Evolutionary conservation across 73 alveolate species (phyloP).

Genomic region (Tetrahymena thermophila): DNA sequence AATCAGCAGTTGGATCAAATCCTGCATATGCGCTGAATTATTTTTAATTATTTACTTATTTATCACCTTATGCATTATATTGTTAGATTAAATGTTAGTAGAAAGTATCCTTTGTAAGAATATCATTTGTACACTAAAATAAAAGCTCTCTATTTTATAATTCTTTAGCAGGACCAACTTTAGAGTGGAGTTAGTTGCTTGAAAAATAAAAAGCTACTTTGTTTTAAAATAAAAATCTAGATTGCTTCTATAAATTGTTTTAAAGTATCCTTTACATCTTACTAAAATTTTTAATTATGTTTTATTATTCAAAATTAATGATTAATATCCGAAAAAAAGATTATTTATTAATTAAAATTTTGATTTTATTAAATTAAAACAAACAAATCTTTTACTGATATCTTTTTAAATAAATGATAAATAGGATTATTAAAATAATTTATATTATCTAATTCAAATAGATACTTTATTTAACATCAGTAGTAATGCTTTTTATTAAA

Average conservation of each 20-base stretch:
- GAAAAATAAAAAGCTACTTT: neutral
- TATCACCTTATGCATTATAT: neutral
- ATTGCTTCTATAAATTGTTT: neutral
- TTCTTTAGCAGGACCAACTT: neutral
- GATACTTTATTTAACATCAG: no score
- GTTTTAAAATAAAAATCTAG: neutral
- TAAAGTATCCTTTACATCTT: neutral
- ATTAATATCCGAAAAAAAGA: neutral
- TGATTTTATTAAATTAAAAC: no score
- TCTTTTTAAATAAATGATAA: no score
- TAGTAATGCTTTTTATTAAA: no score
- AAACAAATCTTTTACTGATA: neutral
- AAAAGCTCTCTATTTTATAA: neutral
- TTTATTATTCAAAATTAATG: neutral
- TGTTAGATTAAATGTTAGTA: neutral
- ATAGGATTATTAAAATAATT: no score
- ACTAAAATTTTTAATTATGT: no score
- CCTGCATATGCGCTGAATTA: conserved; percentile 36
- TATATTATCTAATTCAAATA: no score
- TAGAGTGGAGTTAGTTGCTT: neutral
- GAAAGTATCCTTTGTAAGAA: neutral
- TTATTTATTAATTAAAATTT: no score
- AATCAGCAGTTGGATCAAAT: conserved; percentile 49
- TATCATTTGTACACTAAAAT: neutral
- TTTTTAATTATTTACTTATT: neutral